Evolutionary conservation across 2,329 filamentous ascomycete genomes (phyloP).

Genomic region (Penicillium griseofulvum): DNA sequence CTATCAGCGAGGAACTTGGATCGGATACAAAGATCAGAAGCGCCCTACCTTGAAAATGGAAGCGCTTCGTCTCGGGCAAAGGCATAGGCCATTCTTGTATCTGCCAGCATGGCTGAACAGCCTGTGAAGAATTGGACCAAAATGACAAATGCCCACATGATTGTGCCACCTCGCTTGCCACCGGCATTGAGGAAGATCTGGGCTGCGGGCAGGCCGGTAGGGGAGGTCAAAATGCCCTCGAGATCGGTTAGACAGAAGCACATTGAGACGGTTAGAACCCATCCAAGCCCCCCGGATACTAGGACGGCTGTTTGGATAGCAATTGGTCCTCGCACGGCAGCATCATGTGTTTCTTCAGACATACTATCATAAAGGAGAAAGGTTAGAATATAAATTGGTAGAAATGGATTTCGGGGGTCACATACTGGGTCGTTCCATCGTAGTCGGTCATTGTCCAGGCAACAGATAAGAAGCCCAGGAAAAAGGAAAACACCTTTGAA

Average conservation of each 20-base stretch:
- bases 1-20: not conserved
- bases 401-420: not conserved
- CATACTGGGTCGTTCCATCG: slow-evolving; percentile 63
- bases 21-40: not conserved
- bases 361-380: slow-evolving; percentile 45
- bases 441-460: slow-evolving; percentile 65
- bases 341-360: slow-evolving; percentile 66
- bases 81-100: slow-evolving; percentile 62
- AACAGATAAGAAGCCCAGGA: slow-evolving; percentile 52
- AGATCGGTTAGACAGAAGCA: slow-evolving; percentile 62
- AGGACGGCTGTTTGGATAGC: slow-evolving; percentile 61
- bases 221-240: slow-evolving; percentile 54
- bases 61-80: slow-evolving; percentile 60
- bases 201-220: slow-evolving; percentile 61
- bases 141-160: slow-evolving; percentile 62
- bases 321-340: slow-evolving; percentile 58
- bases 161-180: slow-evolving; percentile 54
- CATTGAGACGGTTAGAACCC: slow-evolving; percentile 61
- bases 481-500: slow-evolving; percentile 60
- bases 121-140: slow-evolving; percentile 65
- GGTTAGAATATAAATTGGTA: not conserved
- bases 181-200: slow-evolving; percentile 61
- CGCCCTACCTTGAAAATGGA: slow-evolving; percentile 55
- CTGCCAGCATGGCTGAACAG: slow-evolving; percentile 62
- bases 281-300: slow-evolving; percentile 60